A percentile compares a stretch with the other conserved stretches of the same genome.
These are phyloP conservation scores for Neobulgaria alba DNA, from an alignment of 2,329 filamentous ascomycete species.

Conservation along the genomic window DNA sequence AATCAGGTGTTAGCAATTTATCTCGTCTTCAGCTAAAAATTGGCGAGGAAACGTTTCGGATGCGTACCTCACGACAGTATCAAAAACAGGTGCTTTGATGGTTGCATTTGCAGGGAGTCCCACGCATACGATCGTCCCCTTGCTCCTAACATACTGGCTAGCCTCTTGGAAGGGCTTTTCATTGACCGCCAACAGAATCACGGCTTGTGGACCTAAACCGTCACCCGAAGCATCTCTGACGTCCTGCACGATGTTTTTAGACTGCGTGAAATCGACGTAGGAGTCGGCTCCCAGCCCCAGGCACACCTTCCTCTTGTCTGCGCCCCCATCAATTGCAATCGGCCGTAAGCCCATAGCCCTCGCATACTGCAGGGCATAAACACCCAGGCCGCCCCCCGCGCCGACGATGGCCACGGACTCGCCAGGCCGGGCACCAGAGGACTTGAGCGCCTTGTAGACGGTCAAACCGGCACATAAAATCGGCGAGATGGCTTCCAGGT, in stretches of 20 bases:
- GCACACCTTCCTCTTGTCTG: constrained; percentile 17
- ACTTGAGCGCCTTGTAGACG: constrained; percentile 54
- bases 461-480: constrained; percentile 43
- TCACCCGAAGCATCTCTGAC: constrained; percentile 8
- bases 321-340: constrained; percentile 20
- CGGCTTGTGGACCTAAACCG: background rate
- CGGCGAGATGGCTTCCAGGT: background rate
- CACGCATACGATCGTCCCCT: constrained; percentile 78
- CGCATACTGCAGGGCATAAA: constrained; percentile 14
- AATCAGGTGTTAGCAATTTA: background rate
- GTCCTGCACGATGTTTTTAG: constrained; percentile 11
- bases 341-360: constrained; percentile 18
- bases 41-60: background rate
- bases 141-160: constrained; percentile 63
- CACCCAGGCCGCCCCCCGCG: constrained; percentile 15
- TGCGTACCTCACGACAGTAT: constrained; percentile 55
- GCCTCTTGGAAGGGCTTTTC: background rate
- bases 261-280: constrained; percentile 21
- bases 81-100: constrained; percentile 78
- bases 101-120: constrained; percentile 75
- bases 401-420: constrained; percentile 15
- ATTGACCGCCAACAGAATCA: background rate
- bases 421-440: constrained; percentile 31
- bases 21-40: background rate
- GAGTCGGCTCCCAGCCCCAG: constrained; percentile 20